Percentiles rank a stretch among this genome's conserved stretches.
Evolutionary conservation across 352 stramenopile genomes (phyloP).

Genomic region (Globisporangium carolinianum): DNA sequence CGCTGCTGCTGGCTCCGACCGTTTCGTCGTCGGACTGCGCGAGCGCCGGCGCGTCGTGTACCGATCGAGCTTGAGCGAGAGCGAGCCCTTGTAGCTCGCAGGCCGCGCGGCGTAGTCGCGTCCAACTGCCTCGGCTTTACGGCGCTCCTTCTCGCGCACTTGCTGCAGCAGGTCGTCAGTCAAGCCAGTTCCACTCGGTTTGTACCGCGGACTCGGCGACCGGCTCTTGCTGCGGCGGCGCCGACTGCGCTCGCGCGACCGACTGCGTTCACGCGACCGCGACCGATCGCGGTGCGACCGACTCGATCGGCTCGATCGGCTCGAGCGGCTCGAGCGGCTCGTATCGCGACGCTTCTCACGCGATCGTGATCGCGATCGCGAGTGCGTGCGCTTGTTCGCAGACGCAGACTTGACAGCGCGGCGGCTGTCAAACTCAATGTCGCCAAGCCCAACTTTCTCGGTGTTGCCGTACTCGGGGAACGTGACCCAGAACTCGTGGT

Average conservation of each 20-base stretch:
- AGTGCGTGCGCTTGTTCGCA: slow-evolving; percentile 15
- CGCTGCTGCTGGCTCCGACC: slow-evolving; percentile 38
- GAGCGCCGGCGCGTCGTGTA: slow-evolving; percentile 74
- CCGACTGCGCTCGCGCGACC: slow-evolving; percentile 17
- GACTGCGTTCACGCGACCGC: slow-evolving; percentile 33
- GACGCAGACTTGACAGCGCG: slow-evolving; percentile 1
- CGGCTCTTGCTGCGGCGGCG: slow-evolving; percentile 14
- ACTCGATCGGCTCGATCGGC: slow-evolving; percentile 7
- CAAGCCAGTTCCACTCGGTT: slow-evolving; percentile 12
- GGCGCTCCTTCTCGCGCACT: slow-evolving; percentile 87
- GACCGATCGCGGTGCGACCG: slow-evolving; percentile 29
- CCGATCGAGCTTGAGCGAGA: slow-evolving; percentile 88
- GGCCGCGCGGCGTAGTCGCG: slow-evolving; percentile 89
- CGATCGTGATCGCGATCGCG: slow-evolving; percentile 25
- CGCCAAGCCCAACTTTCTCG: slow-evolving; percentile 91
- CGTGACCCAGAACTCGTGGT: slow-evolving; percentile 78
- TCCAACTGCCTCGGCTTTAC: slow-evolving; percentile 84
- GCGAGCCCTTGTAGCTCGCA: slow-evolving; percentile 88
- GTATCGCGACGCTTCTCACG: slow-evolving; percentile 27
- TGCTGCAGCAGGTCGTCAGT: slow-evolving; percentile 87
- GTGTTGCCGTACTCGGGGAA: slow-evolving; percentile 97
- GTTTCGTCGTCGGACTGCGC: slow-evolving; percentile 54
- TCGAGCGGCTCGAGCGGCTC: not conserved
- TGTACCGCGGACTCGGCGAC: slow-evolving; percentile 11
- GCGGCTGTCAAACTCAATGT: slow-evolving; percentile 85